Conservation (phyloP, 495 filamentous ascomycete genomes). For the Podospora bellae-mahoneyi region DNA sequence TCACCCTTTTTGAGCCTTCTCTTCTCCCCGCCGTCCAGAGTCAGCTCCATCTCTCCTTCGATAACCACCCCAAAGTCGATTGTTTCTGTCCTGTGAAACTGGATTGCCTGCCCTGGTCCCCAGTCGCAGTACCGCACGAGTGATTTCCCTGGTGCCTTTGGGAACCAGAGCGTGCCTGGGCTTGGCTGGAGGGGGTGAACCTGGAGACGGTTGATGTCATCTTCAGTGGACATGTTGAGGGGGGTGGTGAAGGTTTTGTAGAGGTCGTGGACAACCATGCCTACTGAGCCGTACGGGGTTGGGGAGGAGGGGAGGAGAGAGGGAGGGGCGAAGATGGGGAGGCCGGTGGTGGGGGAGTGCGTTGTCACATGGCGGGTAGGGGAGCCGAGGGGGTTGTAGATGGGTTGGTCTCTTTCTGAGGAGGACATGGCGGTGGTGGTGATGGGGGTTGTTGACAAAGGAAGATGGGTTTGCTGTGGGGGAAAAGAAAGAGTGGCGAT, state of each 20-base stretch:
- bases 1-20: conserved; percentile 53
- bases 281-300: conserved; percentile 32
- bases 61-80: conserved; percentile 68
- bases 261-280: conserved; percentile 39
- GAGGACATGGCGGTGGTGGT: not conserved
- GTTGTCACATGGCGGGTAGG: conserved; percentile 46
- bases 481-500: not conserved
- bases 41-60: conserved; percentile 55
- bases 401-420: not conserved
- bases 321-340: conserved; percentile 39
- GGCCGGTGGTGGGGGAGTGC: conserved; percentile 39
- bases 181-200: conserved; percentile 26
- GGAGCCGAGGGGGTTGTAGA: conserved; percentile 9
- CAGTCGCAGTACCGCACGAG: conserved; percentile 54
- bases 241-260: conserved; percentile 41
- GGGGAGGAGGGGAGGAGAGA: conserved; percentile 32
- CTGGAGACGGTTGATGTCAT: conserved; percentile 39
- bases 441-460: not conserved
- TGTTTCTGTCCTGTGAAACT: conserved; percentile 60
- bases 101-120: conserved; percentile 36
- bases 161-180: conserved; percentile 36
- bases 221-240: conserved; percentile 33
- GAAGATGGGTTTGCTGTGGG: not conserved
- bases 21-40: conserved; percentile 50
- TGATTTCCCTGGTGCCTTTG: conserved; percentile 32